Evolutionary conservation across 2,329 filamentous ascomycete species (phyloP), one percentile per base, ranked within the genome.

Genomic region (Apiospora koreana): DNA sequence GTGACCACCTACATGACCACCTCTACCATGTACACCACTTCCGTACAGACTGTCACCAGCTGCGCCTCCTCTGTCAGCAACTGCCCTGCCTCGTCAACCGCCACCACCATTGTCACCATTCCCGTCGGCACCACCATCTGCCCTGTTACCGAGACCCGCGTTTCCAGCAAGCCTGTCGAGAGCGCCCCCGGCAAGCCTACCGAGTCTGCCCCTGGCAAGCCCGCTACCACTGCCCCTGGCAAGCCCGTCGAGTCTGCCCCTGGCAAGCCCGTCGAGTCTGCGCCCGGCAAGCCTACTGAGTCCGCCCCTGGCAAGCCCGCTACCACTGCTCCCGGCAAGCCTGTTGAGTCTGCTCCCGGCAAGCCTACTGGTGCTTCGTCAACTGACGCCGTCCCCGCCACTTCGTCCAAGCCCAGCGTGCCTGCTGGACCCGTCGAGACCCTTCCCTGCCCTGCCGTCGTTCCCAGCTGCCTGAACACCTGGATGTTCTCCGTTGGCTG

Each of bases 381-480:
- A 65, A 45, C 75, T 45, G 69, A 73, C 70, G 81, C 83, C 45
- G 79, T 78, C 45, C 72, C 71, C 28, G 80, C 81, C 43, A 45
- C 50, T 28, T 68, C 67, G 2, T 54, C 54, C 46, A 72, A 74
- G 72, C 74, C 75, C n/a, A n/a, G 43, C 43, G 16, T 35, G 58
- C 76, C 80, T 35, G 71, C 80, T 48, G 75, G 75, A 46, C 80
- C 86, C 64, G 78, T 82, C 16, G 79, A 82, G 78, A 84, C 85
- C 45, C 82, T 87, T 54, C 83, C 85, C 70, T 89, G 90, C 83
- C 94, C 94, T 70, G 83, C 86, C 35, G 88, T 95, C 65, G 91
- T 98, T 67, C 95, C 95, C 73, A 90, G 90, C 79, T 98, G 95
- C 86, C 85, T 98, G 83, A 96, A 95, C 88, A 97, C 94, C 77